A percentile compares a stretch with the other conserved stretches of the same genome.
Evolutionary conservation across 441 rosid genomes (phyloP).

Genomic region (Metrosideros polymorpha): DNA sequence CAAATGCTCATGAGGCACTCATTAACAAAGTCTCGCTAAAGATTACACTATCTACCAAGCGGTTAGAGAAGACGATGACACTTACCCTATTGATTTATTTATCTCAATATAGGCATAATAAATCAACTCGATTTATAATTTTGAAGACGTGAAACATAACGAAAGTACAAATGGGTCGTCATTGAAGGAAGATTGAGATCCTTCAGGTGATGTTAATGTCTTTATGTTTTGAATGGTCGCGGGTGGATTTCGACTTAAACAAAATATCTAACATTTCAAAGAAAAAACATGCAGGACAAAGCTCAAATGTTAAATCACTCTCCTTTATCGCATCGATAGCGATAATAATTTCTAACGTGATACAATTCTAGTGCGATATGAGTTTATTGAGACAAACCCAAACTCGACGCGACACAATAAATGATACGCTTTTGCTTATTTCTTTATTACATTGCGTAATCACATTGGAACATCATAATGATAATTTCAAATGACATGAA

Average conservation of each 20-base stretch:
- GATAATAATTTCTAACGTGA: neutral
- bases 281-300: no score
- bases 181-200: no score
- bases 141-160: no score
- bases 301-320: no score
- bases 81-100: neutral
- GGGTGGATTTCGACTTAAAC: no score
- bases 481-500: no score
- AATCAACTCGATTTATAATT: neutral
- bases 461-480: neutral
- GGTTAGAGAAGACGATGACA: neutral
- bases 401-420: neutral
- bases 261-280: no score
- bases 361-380: neutral
- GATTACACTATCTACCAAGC: neutral
- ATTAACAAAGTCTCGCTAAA: neutral
- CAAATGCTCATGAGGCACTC: accelerated
- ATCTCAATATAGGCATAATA: neutral
- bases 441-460: neutral
- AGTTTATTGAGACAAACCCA: neutral
- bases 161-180: no score
- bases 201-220: no score
- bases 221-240: no score
- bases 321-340: neutral
- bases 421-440: accelerated